Percentiles rank a stretch among this genome's conserved stretches.
These are phyloP conservation scores for Trametes sp. DNA, from an alignment of 1,284 basidiomycete genomes.

Conservation along the genomic window DNA sequence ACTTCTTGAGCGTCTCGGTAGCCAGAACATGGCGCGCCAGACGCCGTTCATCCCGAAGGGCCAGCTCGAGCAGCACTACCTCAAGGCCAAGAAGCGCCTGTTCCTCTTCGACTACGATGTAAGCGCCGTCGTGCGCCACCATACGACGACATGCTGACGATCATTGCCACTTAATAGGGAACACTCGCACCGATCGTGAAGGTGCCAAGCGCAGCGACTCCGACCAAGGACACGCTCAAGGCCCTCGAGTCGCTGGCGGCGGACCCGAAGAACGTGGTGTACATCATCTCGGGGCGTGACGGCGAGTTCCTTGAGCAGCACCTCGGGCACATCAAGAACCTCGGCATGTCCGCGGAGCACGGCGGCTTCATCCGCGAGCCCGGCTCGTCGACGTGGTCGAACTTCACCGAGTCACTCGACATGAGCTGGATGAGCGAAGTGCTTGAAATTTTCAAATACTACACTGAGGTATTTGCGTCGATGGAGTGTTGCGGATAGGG, in stretches of 20 bases:
- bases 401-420: slow-evolving; percentile 91
- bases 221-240: slow-evolving; percentile 78
- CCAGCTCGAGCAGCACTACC: slow-evolving; percentile 72
- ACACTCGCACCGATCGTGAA: slow-evolving; percentile 98
- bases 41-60: slow-evolving; percentile 86
- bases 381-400: slow-evolving; percentile 75
- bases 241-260: slow-evolving; percentile 77
- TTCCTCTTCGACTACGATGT: slow-evolving; percentile 98
- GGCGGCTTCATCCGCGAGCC: slow-evolving; percentile 91
- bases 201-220: slow-evolving; percentile 88
- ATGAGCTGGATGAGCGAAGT: slow-evolving; percentile 99
- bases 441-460: slow-evolving; percentile 95
- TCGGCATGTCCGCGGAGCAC: slow-evolving; percentile 97
- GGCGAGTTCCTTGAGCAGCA: slow-evolving; percentile 92
- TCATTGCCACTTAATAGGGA: slow-evolving; percentile 61
- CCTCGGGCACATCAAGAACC: slow-evolving; percentile 82
- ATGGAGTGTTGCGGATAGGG: neutral
- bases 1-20: slow-evolving; percentile 84
- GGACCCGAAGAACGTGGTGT: slow-evolving; percentile 92
- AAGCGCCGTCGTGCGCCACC: slow-evolving; percentile 40
- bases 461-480: slow-evolving; percentile 78
- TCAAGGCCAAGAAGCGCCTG: slow-evolving; percentile 81
- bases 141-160: slow-evolving; percentile 3
- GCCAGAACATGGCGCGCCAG: slow-evolving; percentile 84
- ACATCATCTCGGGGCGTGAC: slow-evolving; percentile 98